A percentile compares a stretch with the other conserved stretches of the same genome.
Conservation (phyloP, 1,139 yeast species). For the Pichia cactophila region DNA sequence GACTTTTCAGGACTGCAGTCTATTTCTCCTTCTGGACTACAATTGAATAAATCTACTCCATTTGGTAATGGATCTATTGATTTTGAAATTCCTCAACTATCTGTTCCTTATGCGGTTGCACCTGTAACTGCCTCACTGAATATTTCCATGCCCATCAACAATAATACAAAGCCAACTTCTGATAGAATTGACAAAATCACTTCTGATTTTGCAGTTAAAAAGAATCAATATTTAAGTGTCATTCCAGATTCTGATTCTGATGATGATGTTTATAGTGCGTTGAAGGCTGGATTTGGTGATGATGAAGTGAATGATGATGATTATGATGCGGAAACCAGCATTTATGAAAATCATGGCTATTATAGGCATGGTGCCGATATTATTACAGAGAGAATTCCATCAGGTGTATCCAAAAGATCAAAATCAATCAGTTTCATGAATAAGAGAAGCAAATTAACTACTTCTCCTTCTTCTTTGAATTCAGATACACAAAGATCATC, state of each 20-base stretch:
- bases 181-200: background rate
- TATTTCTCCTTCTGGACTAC: conserved; percentile 25
- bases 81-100: conserved; percentile 39
- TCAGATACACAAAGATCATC: conserved; percentile 2
- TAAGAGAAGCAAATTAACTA: conserved; percentile 39
- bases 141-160: conserved; percentile 11
- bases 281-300: conserved; percentile 25
- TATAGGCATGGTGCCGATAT: conserved; percentile 26
- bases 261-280: conserved; percentile 13
- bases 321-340: conserved; percentile 36
- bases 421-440: conserved; percentile 53
- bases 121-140: conserved; percentile 66
- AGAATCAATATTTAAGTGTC: conserved; percentile 12
- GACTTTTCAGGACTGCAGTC: conserved; percentile 15
- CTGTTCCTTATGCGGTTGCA: conserved; percentile 65
- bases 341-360: conserved; percentile 21
- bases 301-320: conserved; percentile 33
- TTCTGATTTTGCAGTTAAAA: conserved; percentile 7
- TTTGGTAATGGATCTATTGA: conserved; percentile 46
- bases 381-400: conserved; percentile 26
- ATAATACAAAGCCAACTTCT: background rate
- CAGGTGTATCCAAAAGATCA: conserved; percentile 41
- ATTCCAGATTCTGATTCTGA: conserved; percentile 22
- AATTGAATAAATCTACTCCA: conserved; percentile 29
- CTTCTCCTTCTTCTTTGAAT: background rate